These are phyloP conservation scores for Ophiobolus disseminans DNA, from an alignment of 2,329 filamentous ascomycete species.

Conservation along the genomic window DNA sequence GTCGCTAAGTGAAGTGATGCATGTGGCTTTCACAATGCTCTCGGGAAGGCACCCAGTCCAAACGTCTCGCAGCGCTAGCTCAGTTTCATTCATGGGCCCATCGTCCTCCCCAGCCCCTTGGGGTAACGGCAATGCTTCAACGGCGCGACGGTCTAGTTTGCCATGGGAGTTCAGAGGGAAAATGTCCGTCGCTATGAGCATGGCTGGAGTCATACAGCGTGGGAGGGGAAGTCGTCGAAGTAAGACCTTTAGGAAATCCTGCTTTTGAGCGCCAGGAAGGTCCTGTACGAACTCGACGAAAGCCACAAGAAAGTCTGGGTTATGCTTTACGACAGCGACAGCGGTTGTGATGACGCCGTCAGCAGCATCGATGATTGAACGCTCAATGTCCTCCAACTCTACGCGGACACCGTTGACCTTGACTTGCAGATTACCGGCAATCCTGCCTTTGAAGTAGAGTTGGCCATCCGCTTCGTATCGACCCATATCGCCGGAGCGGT, in stretches of 20 bases:
- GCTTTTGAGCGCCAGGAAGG: neutral
- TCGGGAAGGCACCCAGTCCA: neutral
- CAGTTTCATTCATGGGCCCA: neutral
- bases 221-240: slow-evolving; percentile 39
- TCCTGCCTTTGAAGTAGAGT: slow-evolving; percentile 33
- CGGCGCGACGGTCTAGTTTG: slow-evolving; percentile 19
- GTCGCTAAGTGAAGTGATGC: slow-evolving; percentile 16
- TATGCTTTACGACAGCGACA: slow-evolving; percentile 28
- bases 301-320: slow-evolving; percentile 25
- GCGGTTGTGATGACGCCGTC: slow-evolving; percentile 32
- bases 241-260: neutral
- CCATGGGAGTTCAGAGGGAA: slow-evolving; percentile 14
- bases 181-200: slow-evolving; percentile 10
- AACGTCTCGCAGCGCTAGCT: neutral
- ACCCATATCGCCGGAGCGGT: slow-evolving; percentile 52
- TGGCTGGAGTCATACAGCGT: slow-evolving; percentile 33
- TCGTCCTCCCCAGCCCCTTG: neutral
- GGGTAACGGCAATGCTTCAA: slow-evolving; percentile 26
- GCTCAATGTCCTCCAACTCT: slow-evolving; percentile 51
- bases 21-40: neutral
- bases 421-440: slow-evolving; percentile 23
- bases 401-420: slow-evolving; percentile 50
- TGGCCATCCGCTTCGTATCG: slow-evolving; percentile 45
- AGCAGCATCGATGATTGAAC: slow-evolving; percentile 39
- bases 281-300: neutral